Base-by-base conservation (phyloP, 305 asterid genomes). In the Fraxinus floribunda region DNA sequence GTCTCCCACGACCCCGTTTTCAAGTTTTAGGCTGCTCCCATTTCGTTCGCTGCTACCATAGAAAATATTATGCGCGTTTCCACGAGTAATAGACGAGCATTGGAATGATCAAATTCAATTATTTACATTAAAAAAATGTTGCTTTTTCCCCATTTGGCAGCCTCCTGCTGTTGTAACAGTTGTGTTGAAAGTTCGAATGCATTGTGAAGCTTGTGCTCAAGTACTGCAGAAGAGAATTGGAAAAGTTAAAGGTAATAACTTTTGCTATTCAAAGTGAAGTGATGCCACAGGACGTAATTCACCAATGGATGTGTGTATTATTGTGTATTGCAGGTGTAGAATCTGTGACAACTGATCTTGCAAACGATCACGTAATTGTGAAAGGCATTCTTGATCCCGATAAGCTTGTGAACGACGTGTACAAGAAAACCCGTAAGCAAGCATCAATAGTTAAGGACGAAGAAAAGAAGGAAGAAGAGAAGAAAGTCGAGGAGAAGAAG, bases 141-240 rank as follows among this genome's bases (percentile, higher is more conserved):
- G 41, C 4, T 16, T 15, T 32, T 22, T 18, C 55, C 74, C 34
- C 4, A 52, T 30, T 0, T 78, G 70, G 86, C 92, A 93, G 98
- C 94, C 97, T 72, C 97, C 97, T 2, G 86, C 92, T 8, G 90
- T 89, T 38, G 78, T 90, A 84, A 92, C 96, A 2, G 90, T 93
- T 24, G 92, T 88, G 84, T 75, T 95, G 86, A 88, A 83, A 78
- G 93, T 93, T 84, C 90, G 91, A 75, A 95, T 95, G 98, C 98
- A 95, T 83, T 92, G 98, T 22, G 97, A 93, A 20, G 98, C 98
- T 32, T 93, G 98, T 85, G 98, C 98, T 74, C 94, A 90, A 44
- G 95, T 70, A 39, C 82, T 95, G 88, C 93, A 91, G 94, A 95
- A 90, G 89, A 90, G 88, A 75, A 91, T 95, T 38, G 66, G 90